Evolutionary conservation across 169 alveolate species (phyloP), one percentile per base, ranked within the genome.

Genomic region (Cryptosporidium meleagridis): DNA sequence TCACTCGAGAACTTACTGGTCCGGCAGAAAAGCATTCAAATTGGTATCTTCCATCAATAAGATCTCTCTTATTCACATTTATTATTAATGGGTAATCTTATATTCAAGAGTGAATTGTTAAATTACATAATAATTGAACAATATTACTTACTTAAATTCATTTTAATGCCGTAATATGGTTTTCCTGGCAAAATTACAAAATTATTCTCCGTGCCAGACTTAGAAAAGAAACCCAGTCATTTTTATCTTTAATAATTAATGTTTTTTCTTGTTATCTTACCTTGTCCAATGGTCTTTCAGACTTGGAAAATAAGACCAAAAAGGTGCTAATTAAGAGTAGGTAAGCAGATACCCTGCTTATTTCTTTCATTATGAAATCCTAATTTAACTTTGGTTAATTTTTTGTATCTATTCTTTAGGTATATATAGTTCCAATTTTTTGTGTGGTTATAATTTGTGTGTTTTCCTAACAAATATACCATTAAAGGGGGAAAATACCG

Each of bases 21-120:
- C 86, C 86, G 10, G 71, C 53, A 12, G 86, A 75, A 31, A 53
- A 52, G 10, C 86, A 75, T 21, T 75, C 73, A 55, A 75, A 37
- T 37, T 58, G 73, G n/a, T 75, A 75, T 35, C 86, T 75, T 18
- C 72, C 69, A 14, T 55, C 53, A 26, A 12, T 35, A 8, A 75
- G 37, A 26, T 59, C 18, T 21, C 33, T 59, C 23, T 53, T 75
- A 70, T 75, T 53, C 7, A 75, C 68, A n/a, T 8, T 75, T 18
- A 75, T 41, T 26, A 75, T 75, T 37, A 53, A 45, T 1, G 86
- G 70, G 4, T 53, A 29, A 2, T 53, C 86, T 75, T 35, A n/a
- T 16, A 12, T 55, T 55, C 35, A 0, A 53, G 55, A 18, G 16
- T 10, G 8, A 10, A 21, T 44, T 7, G n/a, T 14, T 0, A 53